These are phyloP conservation scores for Tetrapisispora nanseiensis DNA, from an alignment of 805 yeast species.

Conservation along the genomic window DNA sequence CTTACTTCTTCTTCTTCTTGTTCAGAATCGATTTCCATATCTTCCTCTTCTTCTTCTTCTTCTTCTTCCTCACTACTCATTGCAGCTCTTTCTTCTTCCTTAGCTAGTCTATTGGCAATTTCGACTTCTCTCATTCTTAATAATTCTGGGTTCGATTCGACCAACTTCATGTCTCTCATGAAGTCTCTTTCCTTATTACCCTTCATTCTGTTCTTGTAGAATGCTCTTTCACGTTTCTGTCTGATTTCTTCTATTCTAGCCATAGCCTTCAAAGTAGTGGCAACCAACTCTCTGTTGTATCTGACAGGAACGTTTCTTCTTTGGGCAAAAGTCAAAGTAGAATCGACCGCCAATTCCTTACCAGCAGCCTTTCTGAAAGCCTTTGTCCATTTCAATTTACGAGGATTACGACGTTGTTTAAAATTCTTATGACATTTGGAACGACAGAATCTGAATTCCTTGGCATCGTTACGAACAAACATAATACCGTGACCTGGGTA, in stretches of 20 bases:
- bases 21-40: conserved; percentile 39
- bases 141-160: conserved; percentile 80
- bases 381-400: conserved; percentile 96
- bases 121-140: conserved; percentile 91
- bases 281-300: conserved; percentile 92
- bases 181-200: conserved; percentile 86
- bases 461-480: conserved; percentile 97
- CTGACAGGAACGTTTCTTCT: conserved; percentile 97
- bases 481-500: conserved; percentile 92
- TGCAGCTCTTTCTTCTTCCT: conserved; percentile 49
- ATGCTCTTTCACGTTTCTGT: conserved; percentile 92
- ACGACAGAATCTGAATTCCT: conserved; percentile 94
- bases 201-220: conserved; percentile 98
- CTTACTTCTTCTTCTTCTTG: conserved; percentile 42
- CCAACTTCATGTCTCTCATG: conserved; percentile 78
- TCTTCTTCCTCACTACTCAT: conserved; percentile 36
- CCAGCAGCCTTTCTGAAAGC: conserved; percentile 99
- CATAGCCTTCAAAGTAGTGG: conserved; percentile 92
- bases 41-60: conserved; percentile 39
- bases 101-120: conserved; percentile 65
- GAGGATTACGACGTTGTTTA: conserved; percentile 96
- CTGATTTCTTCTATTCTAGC: conserved; percentile 91
- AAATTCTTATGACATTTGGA: conserved; percentile 96
- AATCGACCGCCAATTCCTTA: conserved; percentile 94
- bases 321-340: conserved; percentile 90